phyloP scores from a whole-genome alignment of 1,284 basidiomycete species.

The Pseudozyma tsukubaensis region DNA sequence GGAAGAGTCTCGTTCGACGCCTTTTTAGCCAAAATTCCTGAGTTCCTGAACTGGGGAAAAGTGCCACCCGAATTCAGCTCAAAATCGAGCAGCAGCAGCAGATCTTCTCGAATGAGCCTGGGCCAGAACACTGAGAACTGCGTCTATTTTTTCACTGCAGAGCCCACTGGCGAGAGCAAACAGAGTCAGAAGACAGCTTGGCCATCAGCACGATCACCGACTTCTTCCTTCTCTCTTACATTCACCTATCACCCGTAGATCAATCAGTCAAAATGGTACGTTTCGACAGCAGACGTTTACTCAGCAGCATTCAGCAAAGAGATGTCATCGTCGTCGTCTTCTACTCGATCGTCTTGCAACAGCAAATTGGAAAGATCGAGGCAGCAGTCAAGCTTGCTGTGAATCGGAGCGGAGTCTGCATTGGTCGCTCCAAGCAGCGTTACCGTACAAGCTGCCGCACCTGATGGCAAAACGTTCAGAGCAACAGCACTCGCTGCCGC shows the following conservation, averaged over 20 bases:
- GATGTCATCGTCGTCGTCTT: no score
- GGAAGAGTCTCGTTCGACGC: background rate
- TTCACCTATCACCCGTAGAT: conserved; percentile 46
- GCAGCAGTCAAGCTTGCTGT: no score
- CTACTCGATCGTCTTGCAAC: no score
- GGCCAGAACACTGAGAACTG: conserved; percentile 1
- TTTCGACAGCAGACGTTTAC: conserved; percentile 5
- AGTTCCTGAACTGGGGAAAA: no score
- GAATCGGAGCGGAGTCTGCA: no score
- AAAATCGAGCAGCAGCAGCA: conserved; percentile 20
- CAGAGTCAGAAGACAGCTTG: background rate
- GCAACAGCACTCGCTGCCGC: no score
- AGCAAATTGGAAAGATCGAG: no score
- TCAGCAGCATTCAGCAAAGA: no score
- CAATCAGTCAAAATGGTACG: conserved; percentile 48
- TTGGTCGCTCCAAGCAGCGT: no score
- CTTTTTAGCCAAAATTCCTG: conserved; percentile 5
- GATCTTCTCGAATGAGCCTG: conserved; percentile 39
- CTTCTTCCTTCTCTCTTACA: conserved; percentile 17
- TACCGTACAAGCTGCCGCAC: no score
- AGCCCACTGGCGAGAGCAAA: background rate
- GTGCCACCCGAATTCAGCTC: conserved; percentile 2
- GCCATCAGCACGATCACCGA: conserved; percentile 14
- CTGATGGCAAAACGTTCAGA: no score
- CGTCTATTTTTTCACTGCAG: conserved; percentile 14